Conservation (phyloP, 2,329 filamentous ascomycete genomes). For the Aspergillaceae sp. region DNA sequence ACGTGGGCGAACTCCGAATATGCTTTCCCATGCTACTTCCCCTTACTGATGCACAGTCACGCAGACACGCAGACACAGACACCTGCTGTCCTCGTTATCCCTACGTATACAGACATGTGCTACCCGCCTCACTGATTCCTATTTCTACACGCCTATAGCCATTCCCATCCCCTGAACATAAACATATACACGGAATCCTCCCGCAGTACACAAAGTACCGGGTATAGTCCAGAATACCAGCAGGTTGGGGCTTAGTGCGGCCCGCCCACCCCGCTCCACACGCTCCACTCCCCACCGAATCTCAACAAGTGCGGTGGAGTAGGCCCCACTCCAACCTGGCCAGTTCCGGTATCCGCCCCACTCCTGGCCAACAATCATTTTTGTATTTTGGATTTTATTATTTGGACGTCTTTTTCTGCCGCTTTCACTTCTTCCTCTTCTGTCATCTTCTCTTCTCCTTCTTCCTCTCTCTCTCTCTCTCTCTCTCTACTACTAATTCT, state of each 20-base stretch:
- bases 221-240: not conserved
- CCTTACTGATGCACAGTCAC: too few relatives aligned
- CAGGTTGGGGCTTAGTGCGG: not conserved
- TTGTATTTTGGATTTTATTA: not conserved
- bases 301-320: constrained; percentile 8
- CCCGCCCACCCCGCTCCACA: not conserved
- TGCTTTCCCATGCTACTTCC: too few relatives aligned
- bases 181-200: too few relatives aligned
- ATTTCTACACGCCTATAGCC: not conserved
- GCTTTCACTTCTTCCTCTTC: constrained; percentile 2
- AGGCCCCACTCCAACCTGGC: too few relatives aligned
- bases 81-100: too few relatives aligned
- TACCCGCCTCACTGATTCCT: not conserved
- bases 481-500: not conserved
- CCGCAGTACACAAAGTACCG: not conserved
- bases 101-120: too few relatives aligned
- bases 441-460: constrained; percentile 4
- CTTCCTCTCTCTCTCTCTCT: constrained; percentile 6
- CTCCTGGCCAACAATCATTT: constrained; percentile 3
- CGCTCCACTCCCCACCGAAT: constrained; percentile 6
- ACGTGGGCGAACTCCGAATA: not conserved
- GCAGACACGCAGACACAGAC: too few relatives aligned
- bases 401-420: constrained; percentile 1
- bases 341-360: not conserved
- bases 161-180: not conserved